Evolutionary conservation across 2,329 filamentous ascomycete species (phyloP).

Genomic region (Pseudogymnoascus pannorum): DNA sequence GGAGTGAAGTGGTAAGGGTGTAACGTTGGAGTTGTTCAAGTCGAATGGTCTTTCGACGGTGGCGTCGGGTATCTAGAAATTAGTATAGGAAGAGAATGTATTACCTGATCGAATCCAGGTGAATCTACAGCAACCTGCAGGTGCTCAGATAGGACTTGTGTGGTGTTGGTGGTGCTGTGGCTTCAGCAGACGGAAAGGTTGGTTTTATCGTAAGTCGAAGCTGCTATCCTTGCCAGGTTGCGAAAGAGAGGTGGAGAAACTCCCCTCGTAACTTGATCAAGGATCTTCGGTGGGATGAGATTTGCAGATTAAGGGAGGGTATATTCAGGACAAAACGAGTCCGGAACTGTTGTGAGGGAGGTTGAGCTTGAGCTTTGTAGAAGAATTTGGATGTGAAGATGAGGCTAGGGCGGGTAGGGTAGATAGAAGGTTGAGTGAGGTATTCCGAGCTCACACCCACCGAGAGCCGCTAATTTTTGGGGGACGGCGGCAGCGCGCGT

Average conservation of each 20-base stretch:
- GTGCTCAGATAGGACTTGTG: neutral
- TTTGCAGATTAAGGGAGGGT: neutral
- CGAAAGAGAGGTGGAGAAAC: conserved; percentile 29
- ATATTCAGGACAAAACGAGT: neutral
- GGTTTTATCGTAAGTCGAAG: conserved; percentile 10
- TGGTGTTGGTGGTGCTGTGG: neutral
- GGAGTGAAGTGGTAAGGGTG: conserved; percentile 5
- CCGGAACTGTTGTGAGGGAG: neutral
- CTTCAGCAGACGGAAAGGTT: conserved; percentile 9
- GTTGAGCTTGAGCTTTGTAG: neutral
- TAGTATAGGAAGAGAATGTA: conserved; percentile 3
- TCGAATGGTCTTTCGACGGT: neutral
- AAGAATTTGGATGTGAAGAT: neutral
- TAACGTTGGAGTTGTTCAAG: neutral
- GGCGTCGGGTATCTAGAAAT: conserved; percentile 3
- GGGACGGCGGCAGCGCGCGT: conserved; percentile 5
- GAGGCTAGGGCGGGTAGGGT: neutral
- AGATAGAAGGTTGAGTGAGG: conserved; percentile 1
- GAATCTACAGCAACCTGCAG: conserved; percentile 1
- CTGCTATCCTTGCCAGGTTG: conserved; percentile 6
- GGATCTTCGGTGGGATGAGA: conserved; percentile 5
- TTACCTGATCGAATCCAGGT: conserved; percentile 3
- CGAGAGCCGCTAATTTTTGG: conserved; percentile 7
- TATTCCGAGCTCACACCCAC: conserved; percentile 10
- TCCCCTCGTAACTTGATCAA: conserved; percentile 25